Percentiles rank a stretch among this genome's conserved stretches.
Conservation (phyloP, 2,329 filamentous ascomycete species). For the Sporothrix globosa region DNA sequence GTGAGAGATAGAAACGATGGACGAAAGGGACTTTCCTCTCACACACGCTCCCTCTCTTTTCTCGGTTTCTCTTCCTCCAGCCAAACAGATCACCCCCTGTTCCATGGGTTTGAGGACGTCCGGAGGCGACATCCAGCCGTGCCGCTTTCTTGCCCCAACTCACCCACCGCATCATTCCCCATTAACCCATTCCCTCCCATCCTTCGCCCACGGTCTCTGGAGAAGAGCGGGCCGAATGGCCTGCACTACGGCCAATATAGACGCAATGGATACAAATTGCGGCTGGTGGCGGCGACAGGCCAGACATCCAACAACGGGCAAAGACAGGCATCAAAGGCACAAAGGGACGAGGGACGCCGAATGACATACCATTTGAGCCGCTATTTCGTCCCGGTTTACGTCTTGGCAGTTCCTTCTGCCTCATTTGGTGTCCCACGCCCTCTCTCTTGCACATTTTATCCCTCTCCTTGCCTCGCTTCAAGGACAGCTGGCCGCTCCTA, state of each 20-base stretch:
- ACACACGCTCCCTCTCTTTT: neutral
- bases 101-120: neutral
- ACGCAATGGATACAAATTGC: conserved; percentile 17
- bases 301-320: neutral
- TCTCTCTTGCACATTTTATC: neutral
- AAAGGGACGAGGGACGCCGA: neutral
- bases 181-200: conserved; percentile 4
- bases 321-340: neutral
- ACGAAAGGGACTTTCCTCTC: conserved; percentile 3
- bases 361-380: conserved; percentile 12
- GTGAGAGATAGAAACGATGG: neutral
- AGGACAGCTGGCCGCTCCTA: neutral
- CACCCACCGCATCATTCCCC: neutral
- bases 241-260: conserved; percentile 23
- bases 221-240: conserved; percentile 28
- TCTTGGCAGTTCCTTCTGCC: conserved; percentile 16
- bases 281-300: conserved; percentile 6
- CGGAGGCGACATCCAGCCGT: conserved; percentile 27
- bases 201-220: conserved; percentile 16
- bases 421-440: neutral
- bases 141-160: conserved; percentile 19
- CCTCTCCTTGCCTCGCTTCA: neutral
- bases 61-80: neutral
- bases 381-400: conserved; percentile 24
- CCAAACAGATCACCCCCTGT: neutral